These are phyloP conservation scores for Ganoderma leucocontextum DNA, from an alignment of 1,284 basidiomycete genomes.

Conservation along the genomic window DNA sequence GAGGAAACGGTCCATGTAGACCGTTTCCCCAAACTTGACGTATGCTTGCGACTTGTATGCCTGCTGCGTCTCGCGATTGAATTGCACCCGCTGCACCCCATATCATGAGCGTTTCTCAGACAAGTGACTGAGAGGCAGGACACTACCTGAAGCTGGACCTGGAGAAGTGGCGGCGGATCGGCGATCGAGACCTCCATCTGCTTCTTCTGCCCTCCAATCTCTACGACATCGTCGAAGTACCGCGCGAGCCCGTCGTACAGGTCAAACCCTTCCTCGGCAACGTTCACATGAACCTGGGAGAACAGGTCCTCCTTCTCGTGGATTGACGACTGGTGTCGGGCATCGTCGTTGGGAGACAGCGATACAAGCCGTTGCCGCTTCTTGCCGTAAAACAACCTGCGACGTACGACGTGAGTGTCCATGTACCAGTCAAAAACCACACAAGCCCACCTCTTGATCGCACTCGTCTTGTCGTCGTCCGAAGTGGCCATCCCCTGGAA, in stretches of 20 bases:
- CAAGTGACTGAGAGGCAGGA: constrained; percentile 5
- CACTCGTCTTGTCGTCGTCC: constrained; percentile 67
- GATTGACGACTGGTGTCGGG: constrained; percentile 62
- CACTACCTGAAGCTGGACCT: constrained; percentile 92
- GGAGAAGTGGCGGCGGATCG: constrained; percentile 88
- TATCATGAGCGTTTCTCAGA: constrained; percentile 9
- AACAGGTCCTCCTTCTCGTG: constrained; percentile 92
- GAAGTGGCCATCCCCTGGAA: constrained; percentile 70
- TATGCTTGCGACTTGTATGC: constrained; percentile 97
- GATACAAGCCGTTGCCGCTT: constrained; percentile 83
- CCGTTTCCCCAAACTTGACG: constrained; percentile 87
- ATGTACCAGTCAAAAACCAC: neutral
- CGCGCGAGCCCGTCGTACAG: constrained; percentile 94
- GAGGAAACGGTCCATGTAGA: constrained; percentile 94
- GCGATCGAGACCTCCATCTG: constrained; percentile 90
- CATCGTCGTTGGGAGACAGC: constrained; percentile 49
- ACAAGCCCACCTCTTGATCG: constrained; percentile 76
- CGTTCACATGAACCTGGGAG: constrained; percentile 94
- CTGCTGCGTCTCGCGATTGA: constrained; percentile 88
- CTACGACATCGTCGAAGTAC: constrained; percentile 92
- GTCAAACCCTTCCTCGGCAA: constrained; percentile 86
- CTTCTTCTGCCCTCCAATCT: constrained; percentile 87
- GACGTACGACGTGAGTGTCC: neutral
- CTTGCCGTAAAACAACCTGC: constrained; percentile 85
- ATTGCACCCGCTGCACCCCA: constrained; percentile 87